A percentile compares a stretch with the other conserved stretches of the same genome.
Conservation (phyloP, 768 basidiomycete species). For the Rhodotorula sphaerocarpa region DNA sequence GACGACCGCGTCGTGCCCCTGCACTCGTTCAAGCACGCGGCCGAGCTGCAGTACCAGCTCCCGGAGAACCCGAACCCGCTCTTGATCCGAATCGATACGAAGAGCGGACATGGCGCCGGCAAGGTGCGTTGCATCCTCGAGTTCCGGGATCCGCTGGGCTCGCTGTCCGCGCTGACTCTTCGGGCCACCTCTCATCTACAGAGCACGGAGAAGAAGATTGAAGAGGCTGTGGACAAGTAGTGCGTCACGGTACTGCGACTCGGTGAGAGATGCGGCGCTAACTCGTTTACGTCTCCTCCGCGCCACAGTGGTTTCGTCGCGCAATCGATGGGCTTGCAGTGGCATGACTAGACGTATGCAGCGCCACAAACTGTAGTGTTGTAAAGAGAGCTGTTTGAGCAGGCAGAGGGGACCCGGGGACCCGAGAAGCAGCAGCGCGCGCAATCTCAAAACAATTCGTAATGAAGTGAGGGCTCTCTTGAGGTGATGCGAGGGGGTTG, state of each 20-base stretch:
- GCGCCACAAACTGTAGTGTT: too few relatives aligned
- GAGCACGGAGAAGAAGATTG: conserved; percentile 51
- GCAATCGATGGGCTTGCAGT: conserved; percentile 32
- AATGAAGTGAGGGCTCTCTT: too few relatives aligned
- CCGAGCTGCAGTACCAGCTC: conserved; percentile 61
- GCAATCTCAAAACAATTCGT: too few relatives aligned
- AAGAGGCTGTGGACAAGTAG: conserved; percentile 67
- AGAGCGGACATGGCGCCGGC: conserved; percentile 56
- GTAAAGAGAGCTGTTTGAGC: too few relatives aligned
- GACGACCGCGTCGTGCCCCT: conserved; percentile 54
- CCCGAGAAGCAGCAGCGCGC: too few relatives aligned
- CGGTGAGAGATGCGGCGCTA: too few relatives aligned
- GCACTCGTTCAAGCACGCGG: conserved; percentile 75
- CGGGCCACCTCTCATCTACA: too few relatives aligned
- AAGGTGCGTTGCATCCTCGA: conserved; percentile 44
- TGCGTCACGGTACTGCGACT: too few relatives aligned
- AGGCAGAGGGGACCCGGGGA: too few relatives aligned
- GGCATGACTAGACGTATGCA: conserved; percentile 11
- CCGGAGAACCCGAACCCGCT: conserved; percentile 64
- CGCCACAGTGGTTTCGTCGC: conserved; percentile 29
- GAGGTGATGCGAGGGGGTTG: too few relatives aligned
- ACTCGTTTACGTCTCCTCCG: neutral
- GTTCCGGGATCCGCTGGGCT: conserved; percentile 2
- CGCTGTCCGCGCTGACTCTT: too few relatives aligned
- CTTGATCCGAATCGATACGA: conserved; percentile 67